Conservation (phyloP, 805 yeast genomes). For the Candida sonorensis region DNA sequence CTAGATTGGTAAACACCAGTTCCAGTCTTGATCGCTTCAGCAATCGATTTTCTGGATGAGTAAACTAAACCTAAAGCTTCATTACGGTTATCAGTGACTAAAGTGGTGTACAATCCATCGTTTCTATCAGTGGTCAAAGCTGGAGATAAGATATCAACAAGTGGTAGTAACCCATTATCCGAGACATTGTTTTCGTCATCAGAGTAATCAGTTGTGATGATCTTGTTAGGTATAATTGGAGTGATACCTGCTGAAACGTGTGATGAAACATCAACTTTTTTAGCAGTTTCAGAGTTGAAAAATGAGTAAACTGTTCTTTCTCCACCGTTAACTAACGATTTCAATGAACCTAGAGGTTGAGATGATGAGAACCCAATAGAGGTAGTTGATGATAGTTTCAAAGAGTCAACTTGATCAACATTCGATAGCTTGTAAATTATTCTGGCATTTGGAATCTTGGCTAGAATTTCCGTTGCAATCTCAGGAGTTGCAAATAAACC, state of each 20-base stretch:
- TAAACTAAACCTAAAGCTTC: slow-evolving; percentile 85
- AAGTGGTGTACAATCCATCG: slow-evolving; percentile 80
- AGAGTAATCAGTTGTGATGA: slow-evolving; percentile 30
- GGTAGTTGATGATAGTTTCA: slow-evolving; percentile 14
- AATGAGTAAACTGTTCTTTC: slow-evolving; percentile 10
- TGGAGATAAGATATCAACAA: slow-evolving; percentile 36
- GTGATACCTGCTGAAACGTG: slow-evolving; percentile 29
- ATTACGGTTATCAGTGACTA: slow-evolving; percentile 64
- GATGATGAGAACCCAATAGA: slow-evolving; percentile 15
- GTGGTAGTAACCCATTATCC: no score
- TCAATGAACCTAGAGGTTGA: slow-evolving; percentile 10
- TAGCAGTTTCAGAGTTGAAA: slow-evolving; percentile 4
- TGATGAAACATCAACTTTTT: slow-evolving; percentile 11
- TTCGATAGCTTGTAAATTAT: slow-evolving; percentile 19
- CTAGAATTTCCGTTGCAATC: slow-evolving; percentile 15
- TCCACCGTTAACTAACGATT: slow-evolving; percentile 8
- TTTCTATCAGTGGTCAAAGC: slow-evolving; percentile 70
- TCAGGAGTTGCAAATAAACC: slow-evolving; percentile 18
- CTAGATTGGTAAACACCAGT: slow-evolving; percentile 95
- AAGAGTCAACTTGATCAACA: slow-evolving; percentile 10
- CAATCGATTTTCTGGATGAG: slow-evolving; percentile 76
- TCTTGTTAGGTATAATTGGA: slow-evolving; percentile 25
- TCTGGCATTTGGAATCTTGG: slow-evolving; percentile 28
- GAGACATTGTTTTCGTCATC: slow-evolving; percentile 6
- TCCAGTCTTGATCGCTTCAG: slow-evolving; percentile 70